phyloP scores from a whole-genome alignment of 441 rosid species.

The Breynia disticha region DNA sequence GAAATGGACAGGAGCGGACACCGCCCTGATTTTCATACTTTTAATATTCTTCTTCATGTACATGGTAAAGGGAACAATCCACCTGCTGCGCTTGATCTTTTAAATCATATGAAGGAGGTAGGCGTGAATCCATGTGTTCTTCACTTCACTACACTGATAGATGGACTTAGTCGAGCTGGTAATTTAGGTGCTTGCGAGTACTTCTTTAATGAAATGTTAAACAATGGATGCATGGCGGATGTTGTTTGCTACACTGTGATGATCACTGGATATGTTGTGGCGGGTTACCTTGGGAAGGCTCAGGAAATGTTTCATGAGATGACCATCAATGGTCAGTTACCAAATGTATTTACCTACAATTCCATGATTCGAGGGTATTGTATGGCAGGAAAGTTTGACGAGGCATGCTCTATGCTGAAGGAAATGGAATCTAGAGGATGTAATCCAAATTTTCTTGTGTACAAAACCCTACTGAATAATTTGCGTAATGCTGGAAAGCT shows the following conservation, averaged over 20 bases:
- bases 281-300: conserved; percentile 70
- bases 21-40: conserved; percentile 76
- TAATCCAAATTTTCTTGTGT: conserved; percentile 74
- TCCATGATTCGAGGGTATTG: conserved; percentile 84
- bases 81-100: conserved; percentile 58
- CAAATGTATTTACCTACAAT: conserved; percentile 75
- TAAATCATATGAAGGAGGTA: conserved; percentile 71
- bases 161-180: conserved; percentile 85
- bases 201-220: conserved; percentile 68
- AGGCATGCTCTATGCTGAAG: conserved; percentile 62
- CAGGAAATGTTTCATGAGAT: conserved; percentile 55
- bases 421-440: conserved; percentile 88
- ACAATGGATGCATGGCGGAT: conserved; percentile 58
- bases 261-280: conserved; percentile 60
- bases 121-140: conserved; percentile 56
- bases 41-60: conserved; percentile 73
- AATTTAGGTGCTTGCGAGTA: conserved; percentile 72
- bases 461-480: conserved; percentile 69
- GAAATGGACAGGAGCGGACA: conserved; percentile 59
- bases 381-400: conserved; percentile 62
- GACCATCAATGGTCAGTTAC: conserved; percentile 60
- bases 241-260: conserved; percentile 84
- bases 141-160: conserved; percentile 82
- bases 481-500: conserved; percentile 68
- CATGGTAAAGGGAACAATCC: conserved; percentile 74